A percentile compares a stretch with the other conserved stretches of the same genome.
Conservation (phyloP, 2,329 filamentous ascomycete genomes). For the Trichoderma gracile region DNA sequence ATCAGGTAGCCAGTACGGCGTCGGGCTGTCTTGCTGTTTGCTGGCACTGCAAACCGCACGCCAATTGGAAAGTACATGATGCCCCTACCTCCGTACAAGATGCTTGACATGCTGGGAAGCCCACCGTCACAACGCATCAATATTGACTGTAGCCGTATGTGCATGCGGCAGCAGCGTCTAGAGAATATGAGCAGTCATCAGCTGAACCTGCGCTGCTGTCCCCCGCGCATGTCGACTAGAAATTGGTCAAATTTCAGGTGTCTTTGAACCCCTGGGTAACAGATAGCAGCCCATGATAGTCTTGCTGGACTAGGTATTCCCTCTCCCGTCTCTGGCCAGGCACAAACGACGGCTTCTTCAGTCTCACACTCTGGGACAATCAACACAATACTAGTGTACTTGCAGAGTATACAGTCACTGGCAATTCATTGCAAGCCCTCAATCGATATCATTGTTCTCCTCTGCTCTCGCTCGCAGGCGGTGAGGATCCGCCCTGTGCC, state of each 20-base stretch:
- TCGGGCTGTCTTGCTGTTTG: not conserved
- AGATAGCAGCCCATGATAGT: too few species aligned
- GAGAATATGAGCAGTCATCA: conserved; percentile 17
- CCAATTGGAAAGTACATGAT: too few species aligned
- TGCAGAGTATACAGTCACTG: too few species aligned
- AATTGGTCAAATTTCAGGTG: not conserved
- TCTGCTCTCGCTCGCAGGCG: not conserved
- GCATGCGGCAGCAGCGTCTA: conserved; percentile 2
- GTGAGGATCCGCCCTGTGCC: not conserved
- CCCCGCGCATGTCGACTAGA: not conserved
- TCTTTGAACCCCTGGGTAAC: too few species aligned
- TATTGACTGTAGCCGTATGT: too few species aligned
- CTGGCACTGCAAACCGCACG: too few species aligned
- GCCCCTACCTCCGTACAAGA: too few species aligned
- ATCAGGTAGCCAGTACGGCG: not conserved
- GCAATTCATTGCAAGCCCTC: too few species aligned
- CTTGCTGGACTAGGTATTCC: too few species aligned
- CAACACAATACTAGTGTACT: not conserved
- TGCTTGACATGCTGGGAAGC: too few species aligned
- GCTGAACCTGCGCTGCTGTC: not conserved
- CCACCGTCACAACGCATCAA: too few species aligned
- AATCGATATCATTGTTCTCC: too few species aligned
- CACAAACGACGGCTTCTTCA: not conserved
- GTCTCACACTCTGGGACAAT: not conserved
- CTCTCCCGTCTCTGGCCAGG: not conserved